Conservation (phyloP, 192 early-diverging fungal genomes). For the Chytriomyces sp. region DNA sequence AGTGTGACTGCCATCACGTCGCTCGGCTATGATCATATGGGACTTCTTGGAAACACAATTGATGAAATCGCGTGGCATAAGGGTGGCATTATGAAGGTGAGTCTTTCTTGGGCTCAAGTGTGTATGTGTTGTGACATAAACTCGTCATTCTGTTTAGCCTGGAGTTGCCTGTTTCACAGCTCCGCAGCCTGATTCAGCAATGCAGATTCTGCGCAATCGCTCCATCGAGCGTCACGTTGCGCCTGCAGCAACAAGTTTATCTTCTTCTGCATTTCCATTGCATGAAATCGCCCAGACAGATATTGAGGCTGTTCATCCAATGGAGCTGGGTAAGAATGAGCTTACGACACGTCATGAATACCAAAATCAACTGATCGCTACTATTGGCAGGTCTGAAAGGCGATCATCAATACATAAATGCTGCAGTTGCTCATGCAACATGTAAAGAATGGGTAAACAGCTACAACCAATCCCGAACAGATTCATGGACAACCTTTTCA, state of each 20-base stretch:
- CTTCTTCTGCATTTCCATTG: constrained; percentile 10
- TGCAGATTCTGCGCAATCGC: constrained; percentile 69
- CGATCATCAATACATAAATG: constrained; percentile 84
- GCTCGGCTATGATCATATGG: constrained; percentile 78
- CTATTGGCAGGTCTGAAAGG: constrained; percentile 73
- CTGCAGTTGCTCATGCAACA: constrained; percentile 75
- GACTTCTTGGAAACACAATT: constrained; percentile 72
- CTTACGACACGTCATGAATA: neutral
- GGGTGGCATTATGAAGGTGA: constrained; percentile 77
- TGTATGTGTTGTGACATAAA: no score
- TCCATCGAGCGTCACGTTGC: constrained; percentile 69
- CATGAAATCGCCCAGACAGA: constrained; percentile 6
- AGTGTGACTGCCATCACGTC: constrained; percentile 68
- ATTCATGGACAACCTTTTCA: constrained; percentile 22
- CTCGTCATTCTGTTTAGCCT: constrained; percentile 29
- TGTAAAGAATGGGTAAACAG: constrained; percentile 70
- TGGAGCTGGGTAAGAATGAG: constrained; percentile 46
- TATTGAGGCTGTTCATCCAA: constrained; percentile 23
- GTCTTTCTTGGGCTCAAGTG: neutral
- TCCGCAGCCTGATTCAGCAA: constrained; percentile 71
- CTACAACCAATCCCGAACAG: constrained; percentile 28
- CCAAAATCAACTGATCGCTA: neutral
- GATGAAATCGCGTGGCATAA: constrained; percentile 81
- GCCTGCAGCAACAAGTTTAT: neutral
- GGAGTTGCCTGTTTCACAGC: constrained; percentile 75